Evolutionary conservation across 2,329 filamentous ascomycete species (phyloP).

Genomic region (Trichoderma cornu-damae): DNA sequence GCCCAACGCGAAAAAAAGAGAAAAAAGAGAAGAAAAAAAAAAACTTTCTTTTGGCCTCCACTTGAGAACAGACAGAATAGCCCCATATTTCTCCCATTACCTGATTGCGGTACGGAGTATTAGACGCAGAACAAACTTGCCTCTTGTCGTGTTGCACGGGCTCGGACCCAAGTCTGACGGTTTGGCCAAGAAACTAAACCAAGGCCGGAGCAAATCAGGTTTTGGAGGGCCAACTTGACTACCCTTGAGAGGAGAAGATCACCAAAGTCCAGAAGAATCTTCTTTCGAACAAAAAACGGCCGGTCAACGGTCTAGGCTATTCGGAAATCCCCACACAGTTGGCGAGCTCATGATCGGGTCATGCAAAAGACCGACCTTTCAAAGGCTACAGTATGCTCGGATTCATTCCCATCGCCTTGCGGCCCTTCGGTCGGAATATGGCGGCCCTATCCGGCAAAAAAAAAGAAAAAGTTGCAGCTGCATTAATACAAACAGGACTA

Average conservation of each 20-base stretch:
- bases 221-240: background rate
- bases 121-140: too few species aligned
- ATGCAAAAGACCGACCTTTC: constrained; percentile 1
- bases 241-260: background rate
- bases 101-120: too few species aligned
- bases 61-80: background rate
- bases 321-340: constrained; percentile 5
- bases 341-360: background rate
- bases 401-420: background rate
- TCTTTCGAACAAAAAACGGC: background rate
- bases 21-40: background rate
- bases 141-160: background rate
- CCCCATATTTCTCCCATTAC: background rate
- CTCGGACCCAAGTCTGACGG: background rate
- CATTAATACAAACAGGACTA: too few species aligned
- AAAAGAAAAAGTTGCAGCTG: background rate
- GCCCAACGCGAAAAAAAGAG: background rate
- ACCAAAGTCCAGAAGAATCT: background rate
- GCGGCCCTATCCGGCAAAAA: background rate
- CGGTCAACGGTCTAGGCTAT: background rate
- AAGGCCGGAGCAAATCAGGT: background rate
- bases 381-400: too few species aligned
- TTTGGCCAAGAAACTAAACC: background rate
- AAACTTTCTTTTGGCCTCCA: background rate
- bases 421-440: background rate